Base-by-base conservation (phyloP, 2,329 filamentous ascomycete genomes). In the Exserohilum rostratum region DNA sequence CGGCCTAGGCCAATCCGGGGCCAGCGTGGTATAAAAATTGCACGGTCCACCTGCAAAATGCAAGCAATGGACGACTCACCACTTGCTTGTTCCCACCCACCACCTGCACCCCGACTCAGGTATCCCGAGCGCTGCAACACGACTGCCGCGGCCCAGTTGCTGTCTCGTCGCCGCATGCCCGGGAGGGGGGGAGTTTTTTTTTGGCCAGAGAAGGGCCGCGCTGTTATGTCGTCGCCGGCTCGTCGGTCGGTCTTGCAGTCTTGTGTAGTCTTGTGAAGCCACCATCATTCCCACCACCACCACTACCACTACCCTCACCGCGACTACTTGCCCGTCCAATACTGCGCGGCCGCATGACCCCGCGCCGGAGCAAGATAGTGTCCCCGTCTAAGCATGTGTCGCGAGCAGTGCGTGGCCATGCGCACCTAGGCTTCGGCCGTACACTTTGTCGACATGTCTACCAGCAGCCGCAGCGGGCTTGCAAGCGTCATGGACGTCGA, bases 401-500 rank as follows among this genome's bases (percentile, higher is more conserved):
- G 40, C 50, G 46, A 51, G 34, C 17, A 34, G 35, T 47, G 31
- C 53, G 46, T 55, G 48, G 50, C 52, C 53, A 39, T 33, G 33
- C 30, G 25, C 27, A 20, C n/a, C 30, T 40, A 11, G 18, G 39
- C 33, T 38, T 39, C 39, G 39, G 39, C 33, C 9, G 33, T 29
- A 50, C 5, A 20, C 25, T 30, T 9, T 47, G 35, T 39, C 15
- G 31, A 45, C 46, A 53, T 50, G 51, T 39, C 46, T 53, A 33
- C 43, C 44, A 52, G 42, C 33, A 46, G 49, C 47, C 49, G 27
- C 31, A 57, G 53, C 50, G 54, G 59, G 34, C 53, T 60, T 66
- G 63, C 44, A 67, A 62, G 65, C 67, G 65, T 70, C 68, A 67
- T 68, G 57, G 66, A 69, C 46, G 50, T 58, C 52, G 46, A 40